These are phyloP conservation scores for Nakazawaea wyomingensis DNA, from an alignment of 805 yeast genomes.

Conservation along the genomic window DNA sequence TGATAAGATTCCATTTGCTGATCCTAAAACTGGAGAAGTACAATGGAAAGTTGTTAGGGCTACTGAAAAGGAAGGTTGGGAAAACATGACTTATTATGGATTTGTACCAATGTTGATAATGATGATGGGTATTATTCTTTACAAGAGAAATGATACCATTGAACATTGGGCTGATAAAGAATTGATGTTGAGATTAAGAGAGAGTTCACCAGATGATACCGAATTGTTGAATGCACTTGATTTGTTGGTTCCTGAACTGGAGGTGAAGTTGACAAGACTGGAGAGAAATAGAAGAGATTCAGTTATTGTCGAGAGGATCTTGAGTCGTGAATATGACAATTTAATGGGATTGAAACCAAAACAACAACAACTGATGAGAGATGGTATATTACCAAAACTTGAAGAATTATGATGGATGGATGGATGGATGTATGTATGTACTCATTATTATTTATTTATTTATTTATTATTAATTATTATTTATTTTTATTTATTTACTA, in stretches of 20 bases:
- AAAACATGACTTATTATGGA: constrained; percentile 61
- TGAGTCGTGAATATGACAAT: constrained; percentile 80
- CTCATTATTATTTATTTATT: constrained; percentile 3
- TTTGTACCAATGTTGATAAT: constrained; percentile 67
- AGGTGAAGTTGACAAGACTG: constrained; percentile 45
- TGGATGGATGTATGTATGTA: neutral
- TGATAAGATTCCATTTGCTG: constrained; percentile 82
- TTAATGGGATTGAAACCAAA: constrained; percentile 53
- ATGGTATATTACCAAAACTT: neutral
- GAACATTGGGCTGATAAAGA: constrained; percentile 83
- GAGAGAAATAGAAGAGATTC: constrained; percentile 68
- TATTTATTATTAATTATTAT: constrained; percentile 9
- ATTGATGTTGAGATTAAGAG: constrained; percentile 70
- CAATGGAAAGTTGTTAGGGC: constrained; percentile 76
- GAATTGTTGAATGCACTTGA: constrained; percentile 42
- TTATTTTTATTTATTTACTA: neutral
- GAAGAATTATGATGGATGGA: neutral
- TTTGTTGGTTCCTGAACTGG: constrained; percentile 34
- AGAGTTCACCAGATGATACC: constrained; percentile 50
- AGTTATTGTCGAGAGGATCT: constrained; percentile 72
- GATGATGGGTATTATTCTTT: constrained; percentile 45
- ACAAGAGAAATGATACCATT: constrained; percentile 44
- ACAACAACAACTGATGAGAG: constrained; percentile 13
- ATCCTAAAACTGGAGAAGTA: constrained; percentile 70
- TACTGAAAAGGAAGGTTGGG: constrained; percentile 83